phyloP scores from a whole-genome alignment of 2,329 filamentous ascomycete genomes.

The Ophiostoma quercus region DNA sequence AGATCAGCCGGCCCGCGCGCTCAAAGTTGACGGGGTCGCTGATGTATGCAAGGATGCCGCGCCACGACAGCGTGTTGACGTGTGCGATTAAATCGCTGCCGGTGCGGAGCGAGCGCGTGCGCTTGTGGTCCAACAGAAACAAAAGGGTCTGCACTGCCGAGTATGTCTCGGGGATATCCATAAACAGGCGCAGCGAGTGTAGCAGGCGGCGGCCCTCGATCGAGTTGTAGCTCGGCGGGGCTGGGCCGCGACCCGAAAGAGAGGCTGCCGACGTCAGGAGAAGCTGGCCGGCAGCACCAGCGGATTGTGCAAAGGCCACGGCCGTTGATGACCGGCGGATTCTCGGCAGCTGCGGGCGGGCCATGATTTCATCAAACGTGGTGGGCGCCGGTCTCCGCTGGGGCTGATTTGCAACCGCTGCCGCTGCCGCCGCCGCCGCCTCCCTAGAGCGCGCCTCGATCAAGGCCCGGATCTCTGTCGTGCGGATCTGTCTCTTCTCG shows the following conservation, averaged over 20 bases:
- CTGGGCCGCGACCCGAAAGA: neutral
- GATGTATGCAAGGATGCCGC: slow-evolving; percentile 17
- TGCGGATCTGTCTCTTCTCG: neutral
- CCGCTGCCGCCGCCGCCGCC: neutral
- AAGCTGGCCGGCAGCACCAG: neutral
- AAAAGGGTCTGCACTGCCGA: slow-evolving; percentile 16
- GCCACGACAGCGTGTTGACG: neutral
- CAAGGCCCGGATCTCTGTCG: neutral
- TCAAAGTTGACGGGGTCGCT: neutral
- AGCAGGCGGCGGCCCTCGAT: slow-evolving; percentile 14
- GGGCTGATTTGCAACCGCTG: too few relatives aligned
- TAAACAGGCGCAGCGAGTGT: slow-evolving; percentile 11
- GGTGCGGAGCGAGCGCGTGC: slow-evolving; percentile 16
- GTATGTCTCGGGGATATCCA: slow-evolving; percentile 16
- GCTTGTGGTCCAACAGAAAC: slow-evolving; percentile 21
- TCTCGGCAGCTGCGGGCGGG: neutral
- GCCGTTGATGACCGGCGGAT: neutral
- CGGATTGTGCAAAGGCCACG: neutral
- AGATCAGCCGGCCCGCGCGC: slow-evolving; percentile 15
- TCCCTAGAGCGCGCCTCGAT: neutral
- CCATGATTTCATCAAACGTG: neutral
- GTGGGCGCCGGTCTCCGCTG: neutral
- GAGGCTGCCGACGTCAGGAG: neutral
- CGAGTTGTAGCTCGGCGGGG: neutral
- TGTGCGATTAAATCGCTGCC: neutral